Evolutionary conservation across 2,329 filamentous ascomycete genomes (phyloP), one percentile per base, ranked within the genome.

Genomic region (Penicillium sp.): DNA sequence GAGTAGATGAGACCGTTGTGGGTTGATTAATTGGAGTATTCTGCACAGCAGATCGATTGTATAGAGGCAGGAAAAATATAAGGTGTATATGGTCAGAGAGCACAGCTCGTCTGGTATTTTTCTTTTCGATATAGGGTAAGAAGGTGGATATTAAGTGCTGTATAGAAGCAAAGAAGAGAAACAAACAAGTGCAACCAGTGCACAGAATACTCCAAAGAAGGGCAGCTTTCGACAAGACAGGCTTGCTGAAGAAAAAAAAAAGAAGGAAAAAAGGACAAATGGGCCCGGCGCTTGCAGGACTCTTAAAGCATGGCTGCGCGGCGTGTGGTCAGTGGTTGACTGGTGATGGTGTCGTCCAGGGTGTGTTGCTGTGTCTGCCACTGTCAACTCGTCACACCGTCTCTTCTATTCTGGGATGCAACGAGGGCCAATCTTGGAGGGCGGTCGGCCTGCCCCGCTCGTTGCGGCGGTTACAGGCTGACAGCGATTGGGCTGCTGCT

Each of bases 241-340:
- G 67, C 88, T 90, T 90, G 88, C 88, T 89, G 83, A 83, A 83
- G 87, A 86, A 81, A 81, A 75, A 73, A 75, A 75, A 71, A 69
- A 71, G 73, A 70, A 72, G 65, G 58, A 64, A 31, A 67, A 59
- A 59, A 52, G 55, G 64, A 66, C 54, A 62, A 70, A 45, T n/a
- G 38, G 56, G 48, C 38, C 60, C 53, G 64, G 67, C 63, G 66
- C 65, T 60, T 68, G 63, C 58, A 38, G 62, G 59, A 62, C 35
- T 62, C 63, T 67, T 69, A 66, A 64, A 66, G 61, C 57, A 44
- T 26, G 38, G 41, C 50, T 46, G 44, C 54, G 35, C 21, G 21
- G 54, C 17, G 29, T 56, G 45, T 41, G 35, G 35, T 41, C 35
- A 41, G 35, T 41, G 35, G 35, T 41, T 41, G 35, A 41, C 35